Evolutionary conservation across 495 filamentous ascomycete genomes (phyloP).

Genomic region (Pseudevernia furfuracea): DNA sequence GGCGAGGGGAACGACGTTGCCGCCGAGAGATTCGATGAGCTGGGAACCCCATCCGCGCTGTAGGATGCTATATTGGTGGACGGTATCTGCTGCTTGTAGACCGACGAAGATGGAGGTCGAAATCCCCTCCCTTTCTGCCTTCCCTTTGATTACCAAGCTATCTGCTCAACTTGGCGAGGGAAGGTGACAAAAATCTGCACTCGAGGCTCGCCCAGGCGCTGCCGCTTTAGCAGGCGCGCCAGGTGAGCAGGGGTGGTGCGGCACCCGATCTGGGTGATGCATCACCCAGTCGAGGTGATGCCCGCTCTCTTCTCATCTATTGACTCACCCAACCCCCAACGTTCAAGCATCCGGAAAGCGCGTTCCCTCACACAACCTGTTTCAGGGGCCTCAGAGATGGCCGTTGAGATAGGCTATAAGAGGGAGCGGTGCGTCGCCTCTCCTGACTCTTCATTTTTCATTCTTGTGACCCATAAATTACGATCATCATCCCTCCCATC

Average conservation of each 20-base stretch:
- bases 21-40: constrained; percentile 22
- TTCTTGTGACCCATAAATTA: background rate
- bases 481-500: background rate
- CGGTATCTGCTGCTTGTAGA: constrained; percentile 48
- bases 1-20: constrained; percentile 30
- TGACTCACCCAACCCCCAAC: background rate
- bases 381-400: background rate
- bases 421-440: background rate
- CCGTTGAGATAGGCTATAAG: background rate
- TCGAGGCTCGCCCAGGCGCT: background rate
- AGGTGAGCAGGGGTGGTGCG: constrained; percentile 1
- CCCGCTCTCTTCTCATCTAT: background rate
- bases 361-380: background rate
- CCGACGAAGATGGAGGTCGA: constrained; percentile 49
- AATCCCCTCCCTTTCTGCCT: no score
- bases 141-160: no score
- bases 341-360: background rate
- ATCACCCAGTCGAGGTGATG: background rate
- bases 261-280: background rate
- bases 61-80: constrained; percentile 50
- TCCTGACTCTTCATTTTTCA: background rate
- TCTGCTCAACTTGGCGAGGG: no score
- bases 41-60: constrained; percentile 23
- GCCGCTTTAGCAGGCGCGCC: background rate
- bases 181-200: background rate